Evolutionary conservation across 2,329 filamentous ascomycete species (phyloP).

Genomic region (Teratosphaeria zuluensis): DNA sequence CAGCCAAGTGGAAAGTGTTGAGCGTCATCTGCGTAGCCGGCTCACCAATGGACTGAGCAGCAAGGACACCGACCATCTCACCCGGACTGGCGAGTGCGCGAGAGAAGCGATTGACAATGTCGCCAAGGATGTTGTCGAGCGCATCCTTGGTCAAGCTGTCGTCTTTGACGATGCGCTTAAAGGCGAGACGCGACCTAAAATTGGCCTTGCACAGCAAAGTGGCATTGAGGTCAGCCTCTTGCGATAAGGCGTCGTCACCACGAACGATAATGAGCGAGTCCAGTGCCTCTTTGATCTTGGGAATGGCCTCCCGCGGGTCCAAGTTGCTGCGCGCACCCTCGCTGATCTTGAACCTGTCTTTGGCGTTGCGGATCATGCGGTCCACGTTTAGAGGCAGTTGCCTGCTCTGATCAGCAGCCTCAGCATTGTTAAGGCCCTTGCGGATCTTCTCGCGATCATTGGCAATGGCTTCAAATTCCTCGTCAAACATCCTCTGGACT

Average conservation of each 20-base stretch:
- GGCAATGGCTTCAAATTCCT: slow-evolving; percentile 72
- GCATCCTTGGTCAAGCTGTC: slow-evolving; percentile 83
- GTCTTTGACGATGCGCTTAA: slow-evolving; percentile 81
- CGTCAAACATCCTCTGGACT: slow-evolving; percentile 76
- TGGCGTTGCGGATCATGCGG: slow-evolving; percentile 83
- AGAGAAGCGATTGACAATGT: slow-evolving; percentile 80
- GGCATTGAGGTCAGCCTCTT: slow-evolving; percentile 78
- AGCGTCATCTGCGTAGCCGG: slow-evolving; percentile 98
- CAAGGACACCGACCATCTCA: slow-evolving; percentile 97
- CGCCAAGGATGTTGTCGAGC: slow-evolving; percentile 84
- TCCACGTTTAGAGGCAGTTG: slow-evolving; percentile 87
- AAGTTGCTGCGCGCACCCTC: slow-evolving; percentile 79
- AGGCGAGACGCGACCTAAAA: slow-evolving; percentile 78
- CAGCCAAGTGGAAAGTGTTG: slow-evolving; percentile 99
- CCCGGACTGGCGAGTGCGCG: slow-evolving; percentile 80
- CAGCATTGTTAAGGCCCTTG: slow-evolving; percentile 58
- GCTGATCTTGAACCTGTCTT: slow-evolving; percentile 83
- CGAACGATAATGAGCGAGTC: slow-evolving; percentile 76
- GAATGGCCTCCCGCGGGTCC: slow-evolving; percentile 77
- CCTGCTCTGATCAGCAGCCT: slow-evolving; percentile 67
- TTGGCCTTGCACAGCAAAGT: slow-evolving; percentile 89
- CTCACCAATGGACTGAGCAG: slow-evolving; percentile 96
- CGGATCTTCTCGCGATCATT: slow-evolving; percentile 70
- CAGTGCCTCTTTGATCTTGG: slow-evolving; percentile 64
- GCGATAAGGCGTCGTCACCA: slow-evolving; percentile 70